Conservation (phyloP, 805 yeast genomes). For the Lipomyces lipofer region DNA sequence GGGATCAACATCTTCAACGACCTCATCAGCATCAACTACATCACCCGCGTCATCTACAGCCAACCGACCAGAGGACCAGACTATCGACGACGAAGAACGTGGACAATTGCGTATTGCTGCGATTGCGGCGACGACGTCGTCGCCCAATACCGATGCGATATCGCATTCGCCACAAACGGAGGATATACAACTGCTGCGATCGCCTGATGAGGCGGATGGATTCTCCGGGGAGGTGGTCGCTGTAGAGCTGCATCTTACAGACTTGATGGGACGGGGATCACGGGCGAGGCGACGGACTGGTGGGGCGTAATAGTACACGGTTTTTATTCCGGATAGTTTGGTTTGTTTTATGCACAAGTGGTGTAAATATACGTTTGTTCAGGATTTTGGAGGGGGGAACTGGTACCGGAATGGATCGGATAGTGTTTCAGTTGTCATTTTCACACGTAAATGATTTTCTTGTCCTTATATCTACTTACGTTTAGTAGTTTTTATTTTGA, state of each 20-base stretch:
- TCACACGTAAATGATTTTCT: not conserved
- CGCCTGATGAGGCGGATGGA: conserved; percentile 23
- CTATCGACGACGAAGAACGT: conserved; percentile 23
- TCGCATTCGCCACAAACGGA: not conserved
- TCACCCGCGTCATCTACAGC: not conserved
- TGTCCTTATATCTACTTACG: not conserved
- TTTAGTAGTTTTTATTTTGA: no score
- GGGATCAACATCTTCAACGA: not conserved
- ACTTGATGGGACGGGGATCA: conserved; percentile 10
- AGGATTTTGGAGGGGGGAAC: no score
- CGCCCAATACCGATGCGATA: not conserved
- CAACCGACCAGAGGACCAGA: conserved; percentile 4
- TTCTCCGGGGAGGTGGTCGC: conserved; percentile 30
- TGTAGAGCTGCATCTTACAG: conserved; percentile 19
- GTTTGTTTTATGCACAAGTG: no score
- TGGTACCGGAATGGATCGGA: no score
- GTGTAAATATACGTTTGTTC: no score
- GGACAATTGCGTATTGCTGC: conserved; percentile 3
- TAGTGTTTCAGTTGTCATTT: no score
- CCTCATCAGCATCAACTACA: conserved; percentile 6
- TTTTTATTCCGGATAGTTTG: no score
- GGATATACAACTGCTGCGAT: not conserved
- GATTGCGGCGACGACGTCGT: not conserved
- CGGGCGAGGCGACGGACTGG: not conserved
- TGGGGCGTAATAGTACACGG: not conserved